Base-by-base conservation (phyloP, 352 stramenopile species). In the Globisporangium ultimum region DNA sequence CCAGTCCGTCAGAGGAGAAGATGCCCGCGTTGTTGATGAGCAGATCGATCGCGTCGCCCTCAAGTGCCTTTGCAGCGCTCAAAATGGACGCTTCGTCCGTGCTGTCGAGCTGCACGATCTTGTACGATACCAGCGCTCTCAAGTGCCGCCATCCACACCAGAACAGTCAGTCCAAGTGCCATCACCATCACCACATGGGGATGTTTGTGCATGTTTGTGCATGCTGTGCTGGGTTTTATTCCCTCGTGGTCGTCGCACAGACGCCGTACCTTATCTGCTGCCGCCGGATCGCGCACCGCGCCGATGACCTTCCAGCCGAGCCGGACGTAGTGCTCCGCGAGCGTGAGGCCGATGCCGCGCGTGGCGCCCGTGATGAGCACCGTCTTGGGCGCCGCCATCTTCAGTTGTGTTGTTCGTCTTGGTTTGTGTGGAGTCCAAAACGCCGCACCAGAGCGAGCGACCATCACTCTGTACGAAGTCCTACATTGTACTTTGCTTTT, bases 331-430 rank as follows among this genome's bases (percentile, higher is more conserved):
- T 75, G 60, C 50, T 80, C 54, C 34, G 63, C 63, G n/a, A 88
- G 67, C 24, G 55, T 55, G 40, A 88, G 58, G 6, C 78, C 78
- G 60, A 88, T 68, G 47, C 75, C 72, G 11, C 75, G 74, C 2
- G 52, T 80, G 46, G 50, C 61, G 36, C 74, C 78, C 3, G 74
- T 85, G 67, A 84, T 70, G 22, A 85, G 62, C 18, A 87, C 71
- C 10, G 69, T 81, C 54, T 83, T 83, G 42, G 53, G 24, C n/a
- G n/a, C n/a, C 24, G 28, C 28, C 28, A 36, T 36, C 4, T 10
- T 36, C 3, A 10, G 8, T 5, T 36, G 28, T 36, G 28, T n/a
- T n/a, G n/a, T n/a, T n/a, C 28, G 4, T 36, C 28, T 36, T 36
- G 4, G 28, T 6, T 36, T 36, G 28, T 10, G 28, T 36, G 28